These are phyloP conservation scores for Rubroboletus pulcherrimus DNA, from an alignment of 768 basidiomycete genomes.

Conservation along the genomic window DNA sequence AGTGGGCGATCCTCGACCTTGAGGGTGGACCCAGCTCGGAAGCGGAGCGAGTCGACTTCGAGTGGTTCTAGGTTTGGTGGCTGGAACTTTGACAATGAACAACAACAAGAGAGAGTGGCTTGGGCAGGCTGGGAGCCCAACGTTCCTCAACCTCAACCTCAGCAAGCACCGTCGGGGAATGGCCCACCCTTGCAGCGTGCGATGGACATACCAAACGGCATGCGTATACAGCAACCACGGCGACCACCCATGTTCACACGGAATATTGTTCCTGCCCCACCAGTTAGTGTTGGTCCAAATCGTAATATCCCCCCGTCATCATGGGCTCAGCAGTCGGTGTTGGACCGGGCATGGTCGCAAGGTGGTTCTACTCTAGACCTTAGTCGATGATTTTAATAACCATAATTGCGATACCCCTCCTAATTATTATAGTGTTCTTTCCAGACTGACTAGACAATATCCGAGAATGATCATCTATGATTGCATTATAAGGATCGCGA, in stretches of 20 bases:
- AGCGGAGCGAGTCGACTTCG: constrained; percentile 26
- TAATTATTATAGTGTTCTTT: neutral
- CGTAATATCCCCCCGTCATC: constrained; percentile 40
- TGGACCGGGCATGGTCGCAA: constrained; percentile 45
- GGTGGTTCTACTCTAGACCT: constrained; percentile 39
- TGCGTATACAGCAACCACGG: constrained; percentile 51
- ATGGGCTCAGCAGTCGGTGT: constrained; percentile 35
- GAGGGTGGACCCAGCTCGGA: constrained; percentile 21
- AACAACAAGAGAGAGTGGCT: constrained; percentile 18
- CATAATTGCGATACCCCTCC: constrained; percentile 5
- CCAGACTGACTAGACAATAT: neutral
- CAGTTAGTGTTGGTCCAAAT: constrained; percentile 33
- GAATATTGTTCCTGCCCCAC: constrained; percentile 33
- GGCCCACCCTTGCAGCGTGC: constrained; percentile 41
- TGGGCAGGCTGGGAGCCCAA: constrained; percentile 31
- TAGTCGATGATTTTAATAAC: constrained; percentile 28
- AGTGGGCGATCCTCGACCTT: constrained; percentile 33
- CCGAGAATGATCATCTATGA: constrained; percentile 13
- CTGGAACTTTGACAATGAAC: constrained; percentile 32
- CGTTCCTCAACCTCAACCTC: constrained; percentile 29
- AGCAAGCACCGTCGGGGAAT: constrained; percentile 21
- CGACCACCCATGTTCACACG: constrained; percentile 54
- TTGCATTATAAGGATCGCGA: constrained; percentile 3
- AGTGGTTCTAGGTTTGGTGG: constrained; percentile 19
- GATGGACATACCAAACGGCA: constrained; percentile 49